A percentile compares a stretch with the other conserved stretches of the same genome.
phyloP scores from a whole-genome alignment of 2,329 filamentous ascomycete species.

The Arthroderma sp. region DNA sequence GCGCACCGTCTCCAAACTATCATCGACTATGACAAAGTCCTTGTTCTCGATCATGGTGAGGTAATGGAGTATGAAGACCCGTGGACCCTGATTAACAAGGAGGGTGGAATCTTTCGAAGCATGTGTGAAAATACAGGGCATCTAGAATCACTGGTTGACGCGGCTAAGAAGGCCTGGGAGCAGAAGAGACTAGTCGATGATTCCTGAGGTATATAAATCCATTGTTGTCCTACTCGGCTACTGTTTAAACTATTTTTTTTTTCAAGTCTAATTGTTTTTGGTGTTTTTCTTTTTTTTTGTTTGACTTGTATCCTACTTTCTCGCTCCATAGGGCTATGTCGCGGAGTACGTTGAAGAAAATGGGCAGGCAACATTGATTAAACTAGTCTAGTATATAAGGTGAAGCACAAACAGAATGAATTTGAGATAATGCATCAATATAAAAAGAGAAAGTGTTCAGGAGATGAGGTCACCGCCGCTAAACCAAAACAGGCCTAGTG shows the following conservation, averaged over 20 bases:
- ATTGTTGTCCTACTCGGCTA: not conserved
- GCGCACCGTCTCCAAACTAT: conserved; percentile 93
- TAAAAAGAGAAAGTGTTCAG: too few species aligned
- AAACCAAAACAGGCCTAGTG: too few species aligned
- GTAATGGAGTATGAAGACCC: conserved; percentile 89
- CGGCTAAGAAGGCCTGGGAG: conserved; percentile 40
- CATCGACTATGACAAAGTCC: conserved; percentile 93
- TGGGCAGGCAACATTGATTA: too few species aligned
- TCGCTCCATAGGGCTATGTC: not conserved
- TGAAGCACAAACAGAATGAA: too few species aligned
- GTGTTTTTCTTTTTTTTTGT: not conserved
- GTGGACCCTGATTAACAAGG: conserved; percentile 60
- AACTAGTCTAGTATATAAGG: too few species aligned
- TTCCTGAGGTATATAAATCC: conserved; percentile 13
- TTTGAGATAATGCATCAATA: too few species aligned
- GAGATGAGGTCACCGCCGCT: too few species aligned
- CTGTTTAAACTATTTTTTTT: not conserved
- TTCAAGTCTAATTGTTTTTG: not conserved
- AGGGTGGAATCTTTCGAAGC: conserved; percentile 51
- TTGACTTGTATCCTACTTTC: not conserved
- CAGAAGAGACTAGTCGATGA: conserved; percentile 36
- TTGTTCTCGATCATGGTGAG: conserved; percentile 79
- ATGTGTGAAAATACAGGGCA: conserved; percentile 61
- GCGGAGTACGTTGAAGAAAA: not conserved
- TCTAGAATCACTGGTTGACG: conserved; percentile 42